Evolutionary conservation across 2,329 filamentous ascomycete species (phyloP).

Genomic region (Claviceps capensis): DNA sequence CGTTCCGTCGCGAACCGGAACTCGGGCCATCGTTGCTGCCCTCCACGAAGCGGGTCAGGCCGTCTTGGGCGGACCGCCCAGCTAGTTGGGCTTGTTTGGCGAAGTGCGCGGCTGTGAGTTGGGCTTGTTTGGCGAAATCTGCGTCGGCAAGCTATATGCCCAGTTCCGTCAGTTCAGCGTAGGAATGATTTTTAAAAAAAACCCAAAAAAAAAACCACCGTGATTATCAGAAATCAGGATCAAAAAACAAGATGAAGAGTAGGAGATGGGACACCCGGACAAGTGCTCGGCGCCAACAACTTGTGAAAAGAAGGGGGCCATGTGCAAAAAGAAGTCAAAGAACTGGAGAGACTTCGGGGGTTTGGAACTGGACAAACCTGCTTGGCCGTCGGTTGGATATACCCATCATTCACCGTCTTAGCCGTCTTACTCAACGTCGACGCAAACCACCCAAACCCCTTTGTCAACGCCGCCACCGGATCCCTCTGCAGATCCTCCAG

Average conservation of each 20-base stretch:
- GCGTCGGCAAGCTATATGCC: constrained; percentile 56
- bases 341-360: not conserved
- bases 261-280: no score
- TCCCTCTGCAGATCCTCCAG: constrained; percentile 88
- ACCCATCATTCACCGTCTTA: constrained; percentile 80
- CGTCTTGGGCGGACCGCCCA: constrained; percentile 61
- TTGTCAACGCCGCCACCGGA: constrained; percentile 74
- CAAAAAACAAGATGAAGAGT: not conserved
- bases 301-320: not conserved
- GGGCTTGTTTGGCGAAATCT: constrained; percentile 58
- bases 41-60: constrained; percentile 80
- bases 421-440: constrained; percentile 80
- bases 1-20: constrained; percentile 16
- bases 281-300: no score
- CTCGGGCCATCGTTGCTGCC: constrained; percentile 32
- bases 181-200: not conserved
- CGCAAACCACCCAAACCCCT: constrained; percentile 90
- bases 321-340: not conserved
- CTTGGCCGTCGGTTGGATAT: constrained; percentile 75
- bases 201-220: no score
- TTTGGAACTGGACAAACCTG: constrained; percentile 12
- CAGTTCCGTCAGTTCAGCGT: not conserved
- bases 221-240: not conserved
- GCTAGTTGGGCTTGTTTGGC: constrained; percentile 54
- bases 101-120: constrained; percentile 49